Evolutionary conservation across 2,329 filamentous ascomycete genomes (phyloP).

Genomic region (Chrysoporthe deuterocubensis): DNA sequence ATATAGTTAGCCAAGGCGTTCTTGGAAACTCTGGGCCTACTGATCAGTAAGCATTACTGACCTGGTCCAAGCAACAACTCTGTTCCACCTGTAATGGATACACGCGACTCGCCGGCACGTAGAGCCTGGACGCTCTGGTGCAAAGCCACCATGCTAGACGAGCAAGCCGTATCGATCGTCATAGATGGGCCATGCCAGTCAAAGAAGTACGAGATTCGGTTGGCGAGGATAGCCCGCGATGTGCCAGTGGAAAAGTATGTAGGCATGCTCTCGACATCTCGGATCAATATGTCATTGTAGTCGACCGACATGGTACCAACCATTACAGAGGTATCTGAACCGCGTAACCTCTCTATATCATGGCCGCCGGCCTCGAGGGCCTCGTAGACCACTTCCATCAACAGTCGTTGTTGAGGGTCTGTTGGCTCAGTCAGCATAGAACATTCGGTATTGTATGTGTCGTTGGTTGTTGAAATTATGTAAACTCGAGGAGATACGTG

Average conservation of each 20-base stretch:
- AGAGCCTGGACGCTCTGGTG: conserved; percentile 43
- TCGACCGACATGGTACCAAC: conserved; percentile 34
- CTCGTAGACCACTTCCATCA: conserved; percentile 33
- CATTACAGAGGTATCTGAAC: conserved; percentile 36
- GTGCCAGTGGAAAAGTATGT: conserved; percentile 35
- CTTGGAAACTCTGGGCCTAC: not conserved
- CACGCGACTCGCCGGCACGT: conserved; percentile 35
- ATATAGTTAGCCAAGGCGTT: not conserved
- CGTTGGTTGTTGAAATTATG: not conserved
- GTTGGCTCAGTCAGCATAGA: conserved; percentile 18
- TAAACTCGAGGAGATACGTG: not conserved
- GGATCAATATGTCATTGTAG: conserved; percentile 29
- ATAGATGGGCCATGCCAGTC: too few relatives aligned
- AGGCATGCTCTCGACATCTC: conserved; percentile 29
- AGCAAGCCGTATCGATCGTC: conserved; percentile 50
- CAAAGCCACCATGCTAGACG: conserved; percentile 43
- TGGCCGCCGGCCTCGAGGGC: conserved; percentile 31
- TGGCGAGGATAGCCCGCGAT: too few relatives aligned
- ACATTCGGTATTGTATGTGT: not conserved
- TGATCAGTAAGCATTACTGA: conserved; percentile 23
- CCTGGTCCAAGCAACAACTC: conserved; percentile 41
- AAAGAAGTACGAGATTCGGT: too few relatives aligned
- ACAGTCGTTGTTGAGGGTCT: conserved; percentile 19
- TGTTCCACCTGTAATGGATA: conserved; percentile 40
- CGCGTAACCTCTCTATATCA: conserved; percentile 27